These are phyloP conservation scores for Coemansia sp. DNA, from an alignment of 192 early-diverging fungal species.

Conservation along the genomic window DNA sequence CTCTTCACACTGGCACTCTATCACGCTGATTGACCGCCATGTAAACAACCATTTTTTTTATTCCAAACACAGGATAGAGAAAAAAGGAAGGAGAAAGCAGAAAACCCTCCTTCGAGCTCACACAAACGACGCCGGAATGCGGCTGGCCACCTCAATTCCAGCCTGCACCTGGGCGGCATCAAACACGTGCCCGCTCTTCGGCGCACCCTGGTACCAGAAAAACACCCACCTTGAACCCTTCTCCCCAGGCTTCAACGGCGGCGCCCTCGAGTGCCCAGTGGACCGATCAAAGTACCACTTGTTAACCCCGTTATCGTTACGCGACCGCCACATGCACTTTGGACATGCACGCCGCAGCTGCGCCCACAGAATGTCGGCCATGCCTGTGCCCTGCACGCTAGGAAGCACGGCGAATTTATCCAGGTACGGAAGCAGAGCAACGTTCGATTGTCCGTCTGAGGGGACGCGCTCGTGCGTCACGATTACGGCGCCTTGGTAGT, in stretches of 20 bases:
- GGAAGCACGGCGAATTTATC: constrained; percentile 94
- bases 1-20: no score
- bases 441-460: no score
- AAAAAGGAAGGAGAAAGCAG: no score
- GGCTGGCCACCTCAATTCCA: constrained; percentile 53
- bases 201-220: constrained; percentile 65
- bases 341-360: constrained; percentile 67
- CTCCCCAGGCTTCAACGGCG: constrained; percentile 5
- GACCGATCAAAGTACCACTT: constrained; percentile 97
- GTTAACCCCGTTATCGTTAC: constrained; percentile 85
- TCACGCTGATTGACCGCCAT: no score
- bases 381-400: constrained; percentile 82
- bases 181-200: constrained; percentile 7
- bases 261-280: constrained; percentile 66
- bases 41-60: neutral
- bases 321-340: constrained; percentile 76
- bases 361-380: constrained; percentile 94
- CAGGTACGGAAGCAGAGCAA: constrained; percentile 70
- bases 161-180: constrained; percentile 35
- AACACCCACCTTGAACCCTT: constrained; percentile 75
- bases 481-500: constrained; percentile 88
- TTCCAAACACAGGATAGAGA: neutral
- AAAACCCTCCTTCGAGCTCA: no score
- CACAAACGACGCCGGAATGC: constrained; percentile 61
- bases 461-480: constrained; percentile 71